Conservation (phyloP, 768 basidiomycete species). For the Megacollybia marginata region DNA sequence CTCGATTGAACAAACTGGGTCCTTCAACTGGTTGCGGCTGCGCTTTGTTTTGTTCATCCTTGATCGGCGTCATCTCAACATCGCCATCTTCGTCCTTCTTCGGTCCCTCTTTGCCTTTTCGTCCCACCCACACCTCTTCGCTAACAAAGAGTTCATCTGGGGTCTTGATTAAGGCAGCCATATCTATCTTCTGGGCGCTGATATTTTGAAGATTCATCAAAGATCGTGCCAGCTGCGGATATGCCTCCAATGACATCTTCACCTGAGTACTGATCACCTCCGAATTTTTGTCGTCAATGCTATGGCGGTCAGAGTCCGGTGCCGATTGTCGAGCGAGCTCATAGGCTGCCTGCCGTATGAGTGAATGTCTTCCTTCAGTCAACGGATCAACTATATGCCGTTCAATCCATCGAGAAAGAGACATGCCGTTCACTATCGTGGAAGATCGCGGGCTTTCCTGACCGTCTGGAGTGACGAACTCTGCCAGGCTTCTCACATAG, state of each 20-base stretch:
- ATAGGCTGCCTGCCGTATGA: constrained; percentile 34
- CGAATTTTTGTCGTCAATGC: background rate
- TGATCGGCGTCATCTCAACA: background rate
- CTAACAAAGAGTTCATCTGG: constrained; percentile 42
- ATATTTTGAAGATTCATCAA: constrained; percentile 35
- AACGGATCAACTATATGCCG: constrained; percentile 36
- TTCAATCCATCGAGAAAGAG: constrained; percentile 36
- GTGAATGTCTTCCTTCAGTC: constrained; percentile 38
- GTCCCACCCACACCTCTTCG: constrained; percentile 47
- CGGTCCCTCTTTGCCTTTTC: constrained; percentile 13
- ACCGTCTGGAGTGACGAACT: constrained; percentile 39
- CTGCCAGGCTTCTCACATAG: constrained; percentile 70
- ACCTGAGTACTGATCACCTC: constrained; percentile 25
- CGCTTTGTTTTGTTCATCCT: background rate
- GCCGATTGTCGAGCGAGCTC: constrained; percentile 3
- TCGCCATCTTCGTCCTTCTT: constrained; percentile 16
- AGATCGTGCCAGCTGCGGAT: constrained; percentile 32
- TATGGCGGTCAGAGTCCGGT: background rate
- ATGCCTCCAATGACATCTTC: constrained; percentile 31
- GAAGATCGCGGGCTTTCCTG: constrained; percentile 1
- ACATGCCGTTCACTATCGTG: constrained; percentile 19
- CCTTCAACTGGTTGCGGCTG: constrained; percentile 22
- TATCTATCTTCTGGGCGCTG: constrained; percentile 41
- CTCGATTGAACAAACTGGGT: constrained; percentile 43
- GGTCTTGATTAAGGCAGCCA: constrained; percentile 39